These are phyloP conservation scores for Amanita molliuscula DNA, from an alignment of 768 basidiomycete genomes.

Conservation along the genomic window DNA sequence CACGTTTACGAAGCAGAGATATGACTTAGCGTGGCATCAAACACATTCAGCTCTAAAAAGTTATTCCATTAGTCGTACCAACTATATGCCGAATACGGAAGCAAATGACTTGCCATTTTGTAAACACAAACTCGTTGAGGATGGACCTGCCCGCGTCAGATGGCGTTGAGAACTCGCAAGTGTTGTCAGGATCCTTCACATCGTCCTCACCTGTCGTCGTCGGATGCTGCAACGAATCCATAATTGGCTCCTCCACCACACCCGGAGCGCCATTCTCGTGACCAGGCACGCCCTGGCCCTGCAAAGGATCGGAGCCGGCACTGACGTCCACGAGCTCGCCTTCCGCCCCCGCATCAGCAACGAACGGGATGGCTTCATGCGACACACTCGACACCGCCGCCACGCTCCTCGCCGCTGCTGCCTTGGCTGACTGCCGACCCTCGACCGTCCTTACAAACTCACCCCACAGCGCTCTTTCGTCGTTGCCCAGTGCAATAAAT, in stretches of 20 bases:
- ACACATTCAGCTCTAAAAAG: neutral
- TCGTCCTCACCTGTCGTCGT: slow-evolving; percentile 1
- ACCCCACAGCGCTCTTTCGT: slow-evolving; percentile 46
- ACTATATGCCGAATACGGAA: neutral
- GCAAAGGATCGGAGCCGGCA: slow-evolving; percentile 1
- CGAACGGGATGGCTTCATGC: neutral
- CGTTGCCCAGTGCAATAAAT: slow-evolving; percentile 44
- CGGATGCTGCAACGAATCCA: slow-evolving; percentile 5
- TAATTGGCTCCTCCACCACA: slow-evolving; percentile 2
- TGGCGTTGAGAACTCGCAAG: neutral
- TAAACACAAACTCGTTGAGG: neutral
- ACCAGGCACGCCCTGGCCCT: neutral
- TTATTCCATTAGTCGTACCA: neutral
- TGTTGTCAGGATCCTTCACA: neutral
- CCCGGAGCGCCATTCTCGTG: neutral
- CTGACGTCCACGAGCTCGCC: neutral
- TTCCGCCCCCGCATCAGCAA: neutral
- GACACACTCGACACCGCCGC: neutral
- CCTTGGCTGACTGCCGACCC: slow-evolving; percentile 30
- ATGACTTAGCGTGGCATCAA: neutral
- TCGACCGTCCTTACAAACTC: slow-evolving; percentile 55
- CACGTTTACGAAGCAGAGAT: neutral
- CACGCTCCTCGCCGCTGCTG: neutral
- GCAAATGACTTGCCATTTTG: neutral
- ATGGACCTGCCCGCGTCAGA: neutral